A percentile compares a stretch with the other conserved stretches of the same genome.
Evolutionary conservation across 306 rosid genomes (phyloP).

Genomic region (Ormosia emarginata): DNA sequence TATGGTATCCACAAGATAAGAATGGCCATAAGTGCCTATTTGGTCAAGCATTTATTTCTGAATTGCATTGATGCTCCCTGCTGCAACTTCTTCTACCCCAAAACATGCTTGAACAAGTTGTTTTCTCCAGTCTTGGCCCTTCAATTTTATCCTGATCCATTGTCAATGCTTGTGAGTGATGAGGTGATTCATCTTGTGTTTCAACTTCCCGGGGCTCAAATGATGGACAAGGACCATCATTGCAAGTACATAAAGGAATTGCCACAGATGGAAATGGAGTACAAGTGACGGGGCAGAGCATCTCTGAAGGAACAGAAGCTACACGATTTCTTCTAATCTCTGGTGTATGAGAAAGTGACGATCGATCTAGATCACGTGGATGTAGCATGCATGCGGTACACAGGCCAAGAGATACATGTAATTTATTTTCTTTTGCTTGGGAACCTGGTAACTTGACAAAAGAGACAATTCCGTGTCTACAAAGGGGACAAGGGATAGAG

Average conservation of each 20-base stretch:
- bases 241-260: constrained; percentile 87
- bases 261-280: constrained; percentile 89
- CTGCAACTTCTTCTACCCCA: constrained; percentile 98
- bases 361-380: constrained; percentile 42
- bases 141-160: constrained; percentile 64
- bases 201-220: constrained; percentile 65
- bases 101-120: constrained; percentile 84
- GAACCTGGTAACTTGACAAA: constrained; percentile 77
- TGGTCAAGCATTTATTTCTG: constrained; percentile 80
- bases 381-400: constrained; percentile 93
- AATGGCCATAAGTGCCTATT: constrained; percentile 7
- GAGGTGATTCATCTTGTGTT: constrained; percentile 51
- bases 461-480: constrained; percentile 77
- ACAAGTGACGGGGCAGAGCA: constrained; percentile 90
- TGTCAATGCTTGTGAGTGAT: constrained; percentile 43
- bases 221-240: constrained; percentile 76
- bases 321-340: constrained; percentile 75
- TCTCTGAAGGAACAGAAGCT: constrained; percentile 80
- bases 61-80: constrained; percentile 95
- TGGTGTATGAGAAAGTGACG: constrained; percentile 55
- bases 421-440: constrained; percentile 58
- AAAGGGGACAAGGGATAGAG: constrained; percentile 89
- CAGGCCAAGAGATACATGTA: constrained; percentile 58
- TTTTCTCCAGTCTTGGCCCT: constrained; percentile 67
- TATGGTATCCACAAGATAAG: constrained; percentile 21